Evolutionary conservation across 2,329 filamentous ascomycete species (phyloP).

Genomic region (Lojkania enalia): DNA sequence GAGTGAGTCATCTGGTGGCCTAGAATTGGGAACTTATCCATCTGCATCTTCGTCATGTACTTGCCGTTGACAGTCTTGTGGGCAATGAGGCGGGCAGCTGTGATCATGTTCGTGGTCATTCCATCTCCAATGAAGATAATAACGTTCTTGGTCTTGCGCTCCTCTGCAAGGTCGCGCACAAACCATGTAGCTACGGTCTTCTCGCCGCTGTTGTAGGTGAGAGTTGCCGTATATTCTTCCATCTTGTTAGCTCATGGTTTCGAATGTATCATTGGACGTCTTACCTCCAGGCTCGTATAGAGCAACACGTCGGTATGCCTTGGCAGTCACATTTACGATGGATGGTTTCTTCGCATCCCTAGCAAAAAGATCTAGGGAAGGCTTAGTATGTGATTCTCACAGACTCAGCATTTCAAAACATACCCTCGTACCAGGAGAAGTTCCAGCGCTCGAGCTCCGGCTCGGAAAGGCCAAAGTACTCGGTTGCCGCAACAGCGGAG

Average conservation of each 20-base stretch:
- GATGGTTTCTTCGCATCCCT: slow-evolving; percentile 69
- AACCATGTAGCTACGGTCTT: slow-evolving; percentile 76
- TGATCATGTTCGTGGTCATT: slow-evolving; percentile 75
- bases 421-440: slow-evolving; percentile 80
- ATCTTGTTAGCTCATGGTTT: background rate
- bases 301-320: slow-evolving; percentile 74
- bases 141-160: slow-evolving; percentile 81
- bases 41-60: slow-evolving; percentile 73
- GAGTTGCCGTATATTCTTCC: slow-evolving; percentile 69
- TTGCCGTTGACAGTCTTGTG: slow-evolving; percentile 85
- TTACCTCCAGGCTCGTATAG: slow-evolving; percentile 70
- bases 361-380: slow-evolving; percentile 67
- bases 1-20: slow-evolving; percentile 90
- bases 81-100: slow-evolving; percentile 76
- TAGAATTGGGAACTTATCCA: slow-evolving; percentile 84
- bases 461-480: slow-evolving; percentile 71
- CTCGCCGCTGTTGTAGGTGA: slow-evolving; percentile 73
- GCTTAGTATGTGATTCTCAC: background rate
- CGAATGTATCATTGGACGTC: background rate
- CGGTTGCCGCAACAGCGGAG: slow-evolving; percentile 59
- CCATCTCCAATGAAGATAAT: slow-evolving; percentile 79
- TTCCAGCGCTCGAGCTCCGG: slow-evolving; percentile 78
- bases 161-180: slow-evolving; percentile 69
- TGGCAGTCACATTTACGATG: slow-evolving; percentile 77
- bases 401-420: slow-evolving; percentile 9